phyloP scores from a whole-genome alignment of 1,139 yeast genomes.

The Sugiyamaella japonica region DNA sequence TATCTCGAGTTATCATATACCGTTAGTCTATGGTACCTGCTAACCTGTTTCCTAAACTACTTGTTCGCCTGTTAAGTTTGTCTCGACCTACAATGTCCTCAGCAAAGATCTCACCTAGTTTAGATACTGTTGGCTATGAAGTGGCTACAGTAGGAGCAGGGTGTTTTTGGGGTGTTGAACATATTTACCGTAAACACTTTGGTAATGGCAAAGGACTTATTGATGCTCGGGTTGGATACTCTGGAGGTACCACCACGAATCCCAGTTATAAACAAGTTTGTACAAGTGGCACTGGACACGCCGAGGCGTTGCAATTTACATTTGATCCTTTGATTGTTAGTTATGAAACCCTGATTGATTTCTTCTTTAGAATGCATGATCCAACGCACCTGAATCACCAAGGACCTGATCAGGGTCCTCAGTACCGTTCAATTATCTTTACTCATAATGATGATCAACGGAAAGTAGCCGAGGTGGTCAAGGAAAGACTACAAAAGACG shows the following conservation, averaged over 20 bases:
- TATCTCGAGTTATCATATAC: too few relatives aligned
- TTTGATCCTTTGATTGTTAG: conserved; percentile 68
- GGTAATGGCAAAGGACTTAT: conserved; percentile 57
- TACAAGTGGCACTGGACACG: conserved; percentile 60
- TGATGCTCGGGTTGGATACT: conserved; percentile 84
- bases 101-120: conserved; percentile 34
- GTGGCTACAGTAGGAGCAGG: conserved; percentile 46
- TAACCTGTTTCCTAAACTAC: background rate
- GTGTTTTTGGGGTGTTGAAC: conserved; percentile 96
- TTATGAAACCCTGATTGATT: conserved; percentile 66
- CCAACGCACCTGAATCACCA: conserved; percentile 61
- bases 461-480: conserved; percentile 45
- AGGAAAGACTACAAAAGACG: conserved; percentile 50
- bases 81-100: conserved; percentile 10
- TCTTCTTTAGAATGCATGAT: conserved; percentile 91
- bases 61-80: conserved; percentile 4
- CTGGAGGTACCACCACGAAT: conserved; percentile 63
- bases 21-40: background rate
- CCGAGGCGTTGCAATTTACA: conserved; percentile 77
- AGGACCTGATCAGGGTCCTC: conserved; percentile 83
- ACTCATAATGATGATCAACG: conserved; percentile 56
- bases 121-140: conserved; percentile 36
- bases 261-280: conserved; percentile 82
- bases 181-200: conserved; percentile 70
- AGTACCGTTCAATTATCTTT: conserved; percentile 78